These are phyloP conservation scores for Verticillium isaacii DNA, from an alignment of 2,329 filamentous ascomycete species.

Conservation along the genomic window DNA sequence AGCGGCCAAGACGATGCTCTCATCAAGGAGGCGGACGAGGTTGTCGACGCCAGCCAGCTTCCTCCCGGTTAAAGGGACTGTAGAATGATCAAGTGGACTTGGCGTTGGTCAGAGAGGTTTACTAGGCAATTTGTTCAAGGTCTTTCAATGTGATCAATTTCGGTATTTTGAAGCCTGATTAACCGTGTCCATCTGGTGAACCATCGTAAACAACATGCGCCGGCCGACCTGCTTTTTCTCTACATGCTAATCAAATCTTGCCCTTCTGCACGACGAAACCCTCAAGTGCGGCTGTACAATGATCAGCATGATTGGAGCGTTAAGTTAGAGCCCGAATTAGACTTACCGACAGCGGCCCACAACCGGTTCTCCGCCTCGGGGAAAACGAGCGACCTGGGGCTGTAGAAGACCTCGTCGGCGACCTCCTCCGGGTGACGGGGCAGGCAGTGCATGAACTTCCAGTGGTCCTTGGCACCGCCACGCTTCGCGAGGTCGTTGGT, in stretches of 20 bases:
- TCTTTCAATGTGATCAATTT: conserved; percentile 9
- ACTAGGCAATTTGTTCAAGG: conserved; percentile 6
- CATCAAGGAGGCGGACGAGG: conserved; percentile 83
- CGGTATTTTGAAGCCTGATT: conserved; percentile 9
- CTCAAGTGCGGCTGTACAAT: conserved; percentile 64
- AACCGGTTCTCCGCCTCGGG: conserved; percentile 90
- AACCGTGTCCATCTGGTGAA: conserved; percentile 4
- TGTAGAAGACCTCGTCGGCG: conserved; percentile 90
- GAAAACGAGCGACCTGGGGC: conserved; percentile 80
- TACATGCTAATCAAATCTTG: conserved; percentile 46
- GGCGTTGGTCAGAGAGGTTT: conserved; percentile 14
- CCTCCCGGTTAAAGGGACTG: conserved; percentile 68
- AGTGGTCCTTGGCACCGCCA: conserved; percentile 80
- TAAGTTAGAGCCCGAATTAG: neutral
- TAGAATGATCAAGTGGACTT: conserved; percentile 8
- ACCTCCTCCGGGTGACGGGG: conserved; percentile 92
- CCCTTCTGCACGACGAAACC: conserved; percentile 94
- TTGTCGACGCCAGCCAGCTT: conserved; percentile 90
- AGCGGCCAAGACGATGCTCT: conserved; percentile 64
- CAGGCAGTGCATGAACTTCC: conserved; percentile 99
- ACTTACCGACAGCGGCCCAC: conserved; percentile 78
- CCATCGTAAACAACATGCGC: neutral
- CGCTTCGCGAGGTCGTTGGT: conserved; percentile 78
- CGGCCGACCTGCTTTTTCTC: conserved; percentile 1
- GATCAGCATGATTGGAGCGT: neutral